Base-by-base conservation (phyloP, 495 filamentous ascomycete species). In the Endocarpon pusillum region DNA sequence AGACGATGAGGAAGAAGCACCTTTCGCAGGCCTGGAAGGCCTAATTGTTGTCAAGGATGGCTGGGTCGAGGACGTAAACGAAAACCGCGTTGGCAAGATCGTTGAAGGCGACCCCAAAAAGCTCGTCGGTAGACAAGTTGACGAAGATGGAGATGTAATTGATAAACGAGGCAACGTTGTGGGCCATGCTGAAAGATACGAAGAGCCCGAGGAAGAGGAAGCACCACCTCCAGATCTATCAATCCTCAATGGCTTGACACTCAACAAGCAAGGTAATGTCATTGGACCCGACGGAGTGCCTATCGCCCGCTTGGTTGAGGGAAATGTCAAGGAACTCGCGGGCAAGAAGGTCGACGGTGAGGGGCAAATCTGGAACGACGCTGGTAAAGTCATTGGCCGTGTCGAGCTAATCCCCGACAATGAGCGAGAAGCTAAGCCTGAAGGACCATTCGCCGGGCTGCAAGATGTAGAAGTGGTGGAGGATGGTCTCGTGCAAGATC, bases 211-310 rank as follows among this genome's bases (percentile, higher is more conserved):
- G 22, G 29, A 52, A 1, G 64, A 69, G 42, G 56, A 59, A 20
- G 48, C 61, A 32, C 67, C 66, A 43, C 57, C 51, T 8, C 38
- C 41, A 25, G 78, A 91, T 47, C 61, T 78, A 17, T 78, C 76
- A 0, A 53, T 65, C 18, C 56, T 89, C 19, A 68, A 73, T 21
- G 71, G 69, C 38, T 68, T 69, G 48, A 66, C 59, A 22, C 69
- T 84, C 48, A 87, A 85, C 67, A 92, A 89, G 59, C 55, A 67
- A 21, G 82, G 82, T 35, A 76, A 78, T 40, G 73, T 89, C 35
- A 72, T 85, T 22, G 71, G 74, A 16, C 58, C 67, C 3, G 66
- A 80, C n/a, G 77, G 76, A 6, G 66, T 78, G 19, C 61, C 79
- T 1, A 71, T 84, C 47, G 81, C 66, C 12, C 71, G 70, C 25